Conservation (phyloP, 495 filamentous ascomycete genomes). For the Penicillium nucicola region DNA sequence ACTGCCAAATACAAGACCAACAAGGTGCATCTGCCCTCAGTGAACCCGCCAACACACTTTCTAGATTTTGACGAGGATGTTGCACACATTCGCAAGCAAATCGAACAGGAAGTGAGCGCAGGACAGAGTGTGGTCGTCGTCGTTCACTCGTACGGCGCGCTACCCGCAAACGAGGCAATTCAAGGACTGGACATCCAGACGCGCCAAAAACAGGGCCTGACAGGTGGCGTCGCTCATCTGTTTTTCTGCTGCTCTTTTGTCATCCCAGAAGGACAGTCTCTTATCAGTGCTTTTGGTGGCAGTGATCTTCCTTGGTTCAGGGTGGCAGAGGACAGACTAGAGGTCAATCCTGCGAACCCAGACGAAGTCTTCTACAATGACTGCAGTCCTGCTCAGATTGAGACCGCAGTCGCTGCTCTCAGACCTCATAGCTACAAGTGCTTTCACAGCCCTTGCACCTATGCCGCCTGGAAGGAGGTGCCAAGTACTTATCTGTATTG, state of each 20-base stretch:
- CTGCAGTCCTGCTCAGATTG: neutral
- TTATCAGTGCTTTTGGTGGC: slow-evolving; percentile 8
- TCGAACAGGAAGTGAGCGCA: slow-evolving; percentile 17
- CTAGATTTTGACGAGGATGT: slow-evolving; percentile 6
- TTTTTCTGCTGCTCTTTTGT: slow-evolving; percentile 34
- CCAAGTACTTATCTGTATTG: slow-evolving; percentile 49
- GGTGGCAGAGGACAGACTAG: slow-evolving; percentile 3
- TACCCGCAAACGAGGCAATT: slow-evolving; percentile 39
- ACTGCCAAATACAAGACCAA: slow-evolving; percentile 34
- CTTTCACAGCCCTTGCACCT: slow-evolving; percentile 25
- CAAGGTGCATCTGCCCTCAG: slow-evolving; percentile 34
- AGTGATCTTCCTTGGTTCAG: slow-evolving; percentile 13
- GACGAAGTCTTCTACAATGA: neutral
- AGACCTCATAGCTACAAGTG: slow-evolving; percentile 14
- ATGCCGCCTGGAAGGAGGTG: slow-evolving; percentile 44
- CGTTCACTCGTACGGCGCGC: slow-evolving; percentile 36
- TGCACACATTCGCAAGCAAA: slow-evolving; percentile 2
- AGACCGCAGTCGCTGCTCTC: neutral
- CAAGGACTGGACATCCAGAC: slow-evolving; percentile 32
- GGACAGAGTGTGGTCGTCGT: slow-evolving; percentile 39
- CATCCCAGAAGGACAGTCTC: slow-evolving; percentile 14
- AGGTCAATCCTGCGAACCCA: neutral
- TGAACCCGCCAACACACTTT: slow-evolving; percentile 1
- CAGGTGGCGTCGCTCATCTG: slow-evolving; percentile 38
- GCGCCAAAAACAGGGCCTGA: slow-evolving; percentile 25